phyloP scores from a whole-genome alignment of 2,329 filamentous ascomycete genomes.

The Curvularia sp. region DNA sequence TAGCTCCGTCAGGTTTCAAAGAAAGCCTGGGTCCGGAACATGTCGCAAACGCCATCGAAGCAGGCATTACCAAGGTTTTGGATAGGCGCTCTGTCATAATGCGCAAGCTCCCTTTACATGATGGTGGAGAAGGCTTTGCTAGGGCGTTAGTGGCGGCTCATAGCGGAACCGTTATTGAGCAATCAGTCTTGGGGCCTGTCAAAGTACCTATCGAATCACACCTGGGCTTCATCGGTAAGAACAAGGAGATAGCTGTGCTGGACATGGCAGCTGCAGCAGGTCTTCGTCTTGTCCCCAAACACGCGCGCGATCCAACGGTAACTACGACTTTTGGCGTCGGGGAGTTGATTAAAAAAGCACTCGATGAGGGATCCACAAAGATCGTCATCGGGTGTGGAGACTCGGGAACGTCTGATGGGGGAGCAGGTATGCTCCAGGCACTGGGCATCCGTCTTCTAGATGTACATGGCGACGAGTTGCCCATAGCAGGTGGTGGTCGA shows the following conservation, averaged over 20 bases:
- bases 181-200: conserved; percentile 57
- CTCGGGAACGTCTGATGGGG: conserved; percentile 63
- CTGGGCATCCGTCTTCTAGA: conserved; percentile 58
- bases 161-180: conserved; percentile 49
- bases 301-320: conserved; percentile 55
- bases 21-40: conserved; percentile 59
- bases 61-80: conserved; percentile 56
- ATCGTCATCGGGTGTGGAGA: conserved; percentile 63
- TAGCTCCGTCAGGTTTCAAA: conserved; percentile 64
- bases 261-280: conserved; percentile 64
- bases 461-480: conserved; percentile 48
- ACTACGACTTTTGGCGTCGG: conserved; percentile 63
- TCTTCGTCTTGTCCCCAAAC: conserved; percentile 57
- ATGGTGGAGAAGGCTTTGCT: conserved; percentile 63
- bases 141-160: conserved; percentile 56
- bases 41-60: conserved; percentile 61
- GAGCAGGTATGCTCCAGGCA: conserved; percentile 63
- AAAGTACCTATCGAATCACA: conserved; percentile 54
- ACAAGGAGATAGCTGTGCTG: conserved; percentile 55
- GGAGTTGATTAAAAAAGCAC: conserved; percentile 56
- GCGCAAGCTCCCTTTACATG: conserved; percentile 60
- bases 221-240: conserved; percentile 55
- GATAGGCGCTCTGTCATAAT: conserved; percentile 51
- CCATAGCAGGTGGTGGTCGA: conserved; percentile 53
- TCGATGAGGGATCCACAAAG: conserved; percentile 56